Base-by-base conservation (phyloP, 257 asterid species). In the Solanum habrochaites region DNA sequence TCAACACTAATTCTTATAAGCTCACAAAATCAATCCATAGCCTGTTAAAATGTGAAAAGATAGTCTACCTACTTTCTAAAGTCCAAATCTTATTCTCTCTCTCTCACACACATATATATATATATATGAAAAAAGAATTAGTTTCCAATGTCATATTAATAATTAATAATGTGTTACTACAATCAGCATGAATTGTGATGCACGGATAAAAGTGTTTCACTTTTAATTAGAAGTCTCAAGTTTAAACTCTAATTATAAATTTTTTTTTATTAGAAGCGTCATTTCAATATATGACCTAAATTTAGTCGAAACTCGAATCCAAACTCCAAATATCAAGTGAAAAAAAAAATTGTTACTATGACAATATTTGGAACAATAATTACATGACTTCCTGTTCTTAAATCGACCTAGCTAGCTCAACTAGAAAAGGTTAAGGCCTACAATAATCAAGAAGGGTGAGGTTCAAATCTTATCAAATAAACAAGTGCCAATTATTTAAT, bases 191-290 rank as follows among this genome's bases (percentile, higher is more conserved):
- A 52, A 7, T 7, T 52, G 23, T 16, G 62, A 2, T 18, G 11
- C 3, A 52, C 0, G 18, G 1, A 1, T 52, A 7, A 21, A 0
- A 52, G 0, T 18, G n/a, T 18, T 52, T 18, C 4, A 1, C 0
- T 1, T 4, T 52, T 52, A 16, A 18, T 1, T 1, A 52, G 4
- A 52, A 52, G 10, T 52, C 0, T 52, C 10, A 23, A 2, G 4
- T 2, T 18, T 0, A 10, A 52, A 9, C 10, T 0, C n/a, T n/a
- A n/a, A n/a, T n/a, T n/a, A n/a, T n/a, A n/a, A n/a, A n/a, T n/a
- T n/a, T n/a, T n/a, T n/a, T n/a, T n/a, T n/a, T 2, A 3, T 52
- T 52, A 9, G 0, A 10, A 52, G 62, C 0, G n/a, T 2, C 0
- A 52, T 0, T 0, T 1, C 2, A 18, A 18, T 52, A n/a, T 3